phyloP scores from a whole-genome alignment of 805 yeast species.

The Isabelozyma heimii region DNA sequence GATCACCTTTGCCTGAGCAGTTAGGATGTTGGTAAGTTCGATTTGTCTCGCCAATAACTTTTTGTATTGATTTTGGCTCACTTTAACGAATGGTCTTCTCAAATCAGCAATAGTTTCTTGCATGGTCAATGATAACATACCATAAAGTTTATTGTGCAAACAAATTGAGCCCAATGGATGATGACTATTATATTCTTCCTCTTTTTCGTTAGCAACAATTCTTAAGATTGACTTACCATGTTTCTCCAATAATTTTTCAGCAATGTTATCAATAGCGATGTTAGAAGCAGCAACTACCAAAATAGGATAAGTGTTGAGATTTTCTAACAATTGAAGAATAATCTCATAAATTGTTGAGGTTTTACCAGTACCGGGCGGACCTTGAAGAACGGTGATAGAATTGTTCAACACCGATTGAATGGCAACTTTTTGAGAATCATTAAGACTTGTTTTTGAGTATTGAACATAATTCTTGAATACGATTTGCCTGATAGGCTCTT shows the following conservation, averaged over 20 bases:
- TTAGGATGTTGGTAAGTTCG: conserved; percentile 46
- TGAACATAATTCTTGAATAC: conserved; percentile 54
- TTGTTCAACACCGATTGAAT: conserved; percentile 50
- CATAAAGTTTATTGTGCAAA: conserved; percentile 57
- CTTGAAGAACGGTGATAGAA: conserved; percentile 46
- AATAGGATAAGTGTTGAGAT: conserved; percentile 58
- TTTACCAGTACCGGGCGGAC: conserved; percentile 68
- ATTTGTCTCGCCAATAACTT: conserved; percentile 46
- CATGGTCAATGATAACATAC: conserved; percentile 45
- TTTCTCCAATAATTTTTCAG: conserved; percentile 57
- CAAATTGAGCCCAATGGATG: conserved; percentile 61
- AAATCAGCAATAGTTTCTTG: conserved; percentile 44
- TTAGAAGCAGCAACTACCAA: conserved; percentile 75
- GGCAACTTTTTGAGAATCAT: conserved; percentile 59
- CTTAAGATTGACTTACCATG: conserved; percentile 53
- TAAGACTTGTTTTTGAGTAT: conserved; percentile 48
- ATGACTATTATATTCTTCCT: conserved; percentile 53
- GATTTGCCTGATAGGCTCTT: conserved; percentile 53
- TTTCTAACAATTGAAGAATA: conserved; percentile 52
- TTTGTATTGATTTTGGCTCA: conserved; percentile 47
- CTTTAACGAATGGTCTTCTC: conserved; percentile 32
- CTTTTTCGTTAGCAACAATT: conserved; percentile 59
- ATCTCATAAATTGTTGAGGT: conserved; percentile 43
- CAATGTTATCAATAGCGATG: conserved; percentile 73
- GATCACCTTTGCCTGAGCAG: conserved; percentile 66